Base-by-base conservation (phyloP, 2,329 filamentous ascomycete genomes). In the Sclerotinia spermophila region DNA sequence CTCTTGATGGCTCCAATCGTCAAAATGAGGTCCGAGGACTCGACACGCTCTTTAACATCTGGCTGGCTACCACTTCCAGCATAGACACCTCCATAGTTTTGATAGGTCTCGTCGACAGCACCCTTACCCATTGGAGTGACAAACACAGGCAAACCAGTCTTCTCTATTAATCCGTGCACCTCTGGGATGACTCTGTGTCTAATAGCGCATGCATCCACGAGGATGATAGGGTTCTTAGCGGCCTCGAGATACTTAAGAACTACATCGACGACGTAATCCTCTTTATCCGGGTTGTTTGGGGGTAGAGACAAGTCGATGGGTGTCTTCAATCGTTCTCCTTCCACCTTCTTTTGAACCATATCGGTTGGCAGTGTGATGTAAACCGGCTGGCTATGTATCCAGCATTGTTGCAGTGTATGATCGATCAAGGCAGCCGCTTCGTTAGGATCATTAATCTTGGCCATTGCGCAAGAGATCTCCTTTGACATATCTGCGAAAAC, bases 51-150 rank as follows among this genome's bases (percentile, higher is more conserved):
- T 73, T 86, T 85, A 35, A 92, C 90, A 51, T 86, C 85, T 1
- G 87, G 84, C 67, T 90, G 86, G 44, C 90, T 93, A 48, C 90
- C 92, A 71, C 86, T 86, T n/a, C 94, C 94, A 13, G 91, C 91
- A 79, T 97, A 96, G 7, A 97, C 92, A 73, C 94, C 94, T 33
- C 92, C 92, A 75, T 91, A 97, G 77, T 87, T 91, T n/a, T 86
- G 83, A 61, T 91, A 85, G 2, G 86, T 86, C 80, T 97, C 93
- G 76, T 96, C 86, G 61, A 97, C 86, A 30, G 92, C 91, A 27
- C 93, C 88, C 82, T 97, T 97, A 61, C 93, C 93, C 91, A 96
- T 96, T 3, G 93, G 92, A 0, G 93, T 91, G n/a, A 94, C 92
- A 76, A 96, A 96, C 0, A 92, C 90, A 6, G 94, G 93, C 11